A percentile compares a stretch with the other conserved stretches of the same genome.
phyloP scores from a whole-genome alignment of 345 rosid species.

The Boechera retrofracta region DNA sequence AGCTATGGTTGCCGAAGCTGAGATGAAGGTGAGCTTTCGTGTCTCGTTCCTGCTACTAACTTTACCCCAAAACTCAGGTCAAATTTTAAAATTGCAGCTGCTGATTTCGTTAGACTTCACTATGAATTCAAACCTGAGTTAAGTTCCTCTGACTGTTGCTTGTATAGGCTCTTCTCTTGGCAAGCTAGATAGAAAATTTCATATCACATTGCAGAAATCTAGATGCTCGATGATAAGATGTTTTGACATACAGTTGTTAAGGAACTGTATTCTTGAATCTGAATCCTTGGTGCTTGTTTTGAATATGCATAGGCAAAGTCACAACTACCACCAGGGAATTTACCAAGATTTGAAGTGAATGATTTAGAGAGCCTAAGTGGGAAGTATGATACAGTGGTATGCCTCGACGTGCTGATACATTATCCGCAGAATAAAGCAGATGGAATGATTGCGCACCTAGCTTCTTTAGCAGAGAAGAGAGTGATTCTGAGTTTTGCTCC shows the following conservation, averaged over 20 bases:
- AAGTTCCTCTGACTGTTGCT: conserved; percentile 10
- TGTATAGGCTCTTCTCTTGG: conserved; percentile 1
- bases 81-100: not conserved
- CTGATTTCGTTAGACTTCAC: not conserved
- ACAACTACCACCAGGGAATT: conserved; percentile 49
- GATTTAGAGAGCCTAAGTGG: conserved; percentile 86
- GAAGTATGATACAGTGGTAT: conserved; percentile 78
- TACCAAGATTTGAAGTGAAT: conserved; percentile 82
- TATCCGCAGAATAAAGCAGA: conserved; percentile 94
- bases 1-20: conserved; percentile 92
- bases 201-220: not conserved
- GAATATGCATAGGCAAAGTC: conserved; percentile 66
- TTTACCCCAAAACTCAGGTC: not conserved
- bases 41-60: not conserved
- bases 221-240: not conserved
- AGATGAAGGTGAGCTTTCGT: conserved; percentile 60
- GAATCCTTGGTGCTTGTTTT: not conserved
- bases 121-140: not conserved
- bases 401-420: conserved; percentile 92
- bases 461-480: conserved; percentile 83
- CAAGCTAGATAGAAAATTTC: not conserved
- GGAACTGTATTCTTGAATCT: conserved; percentile 3
- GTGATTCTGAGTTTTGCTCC: conserved; percentile 91
- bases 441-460: conserved; percentile 92
- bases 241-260: not conserved